A percentile compares a stretch with the other conserved stretches of the same genome.
phyloP scores from a whole-genome alignment of 1,284 basidiomycete species.

The Melampsora americana region DNA sequence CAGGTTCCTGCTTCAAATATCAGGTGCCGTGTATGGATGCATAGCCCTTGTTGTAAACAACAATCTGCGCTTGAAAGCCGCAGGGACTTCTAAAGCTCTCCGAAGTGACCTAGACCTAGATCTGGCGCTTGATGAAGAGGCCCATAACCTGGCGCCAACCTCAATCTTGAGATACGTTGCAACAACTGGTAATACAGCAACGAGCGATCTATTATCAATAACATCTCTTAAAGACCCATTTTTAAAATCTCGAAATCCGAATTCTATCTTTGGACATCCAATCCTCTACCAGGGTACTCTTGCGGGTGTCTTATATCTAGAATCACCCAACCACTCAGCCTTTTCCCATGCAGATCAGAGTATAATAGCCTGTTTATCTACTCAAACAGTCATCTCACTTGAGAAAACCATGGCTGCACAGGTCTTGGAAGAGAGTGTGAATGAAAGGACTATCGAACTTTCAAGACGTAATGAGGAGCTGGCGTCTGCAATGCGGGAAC shows the following conservation, averaged over 20 bases:
- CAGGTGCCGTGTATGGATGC: background rate
- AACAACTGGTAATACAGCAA: background rate
- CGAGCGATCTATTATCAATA: background rate
- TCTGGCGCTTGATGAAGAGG: background rate
- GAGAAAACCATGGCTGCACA: background rate
- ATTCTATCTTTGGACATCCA: background rate
- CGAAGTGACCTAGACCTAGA: background rate
- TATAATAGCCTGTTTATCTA: constrained; percentile 2
- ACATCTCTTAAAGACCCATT: background rate
- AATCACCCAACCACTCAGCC: background rate
- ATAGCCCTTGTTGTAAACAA: background rate
- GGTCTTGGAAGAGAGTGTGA: background rate
- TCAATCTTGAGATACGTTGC: background rate
- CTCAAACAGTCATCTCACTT: constrained; percentile 1
- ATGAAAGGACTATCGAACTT: background rate
- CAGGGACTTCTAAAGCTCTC: background rate
- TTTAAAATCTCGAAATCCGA: background rate
- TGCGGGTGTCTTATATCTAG: constrained; percentile 1
- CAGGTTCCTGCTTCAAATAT: background rate
- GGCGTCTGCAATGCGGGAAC: background rate
- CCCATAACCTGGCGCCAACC: background rate
- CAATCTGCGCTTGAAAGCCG: background rate
- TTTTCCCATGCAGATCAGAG: background rate
- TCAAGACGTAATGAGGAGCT: background rate
- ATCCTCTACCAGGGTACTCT: background rate